These are phyloP conservation scores for Thalia dealbata DNA, from an alignment of 176 grass and related monocot species.

Conservation along the genomic window DNA sequence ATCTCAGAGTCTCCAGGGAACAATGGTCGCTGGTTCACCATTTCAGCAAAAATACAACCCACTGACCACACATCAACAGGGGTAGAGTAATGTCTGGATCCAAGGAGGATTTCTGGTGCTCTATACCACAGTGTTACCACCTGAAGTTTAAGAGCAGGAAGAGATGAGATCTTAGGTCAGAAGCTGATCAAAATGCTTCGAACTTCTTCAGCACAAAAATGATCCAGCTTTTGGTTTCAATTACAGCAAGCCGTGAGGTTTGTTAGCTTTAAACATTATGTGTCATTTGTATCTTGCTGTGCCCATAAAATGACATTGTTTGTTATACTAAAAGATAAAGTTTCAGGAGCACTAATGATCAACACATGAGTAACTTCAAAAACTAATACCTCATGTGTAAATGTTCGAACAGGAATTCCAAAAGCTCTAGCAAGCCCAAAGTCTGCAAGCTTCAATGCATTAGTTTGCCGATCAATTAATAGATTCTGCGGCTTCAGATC, in stretches of 20 bases:
- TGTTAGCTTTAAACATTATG: neutral
- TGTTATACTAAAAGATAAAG: neutral
- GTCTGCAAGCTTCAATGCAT: constrained; percentile 82
- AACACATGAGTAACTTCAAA: neutral
- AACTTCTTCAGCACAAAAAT: neutral
- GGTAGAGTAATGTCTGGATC: constrained; percentile 77
- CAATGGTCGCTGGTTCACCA: constrained; percentile 66
- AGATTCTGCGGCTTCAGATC: constrained; percentile 96
- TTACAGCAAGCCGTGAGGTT: neutral
- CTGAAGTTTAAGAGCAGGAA: constrained; percentile 22
- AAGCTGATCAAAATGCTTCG: neutral
- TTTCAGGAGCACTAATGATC: neutral
- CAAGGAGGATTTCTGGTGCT: constrained; percentile 90
- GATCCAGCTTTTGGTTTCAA: neutral
- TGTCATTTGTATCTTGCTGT: neutral
- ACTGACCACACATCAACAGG: constrained; percentile 92
- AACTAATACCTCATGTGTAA: constrained; percentile 68
- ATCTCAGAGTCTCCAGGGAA: constrained; percentile 96
- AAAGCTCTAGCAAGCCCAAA: constrained; percentile 92
- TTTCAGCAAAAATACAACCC: constrained; percentile 97
- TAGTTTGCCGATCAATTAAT: constrained; percentile 65
- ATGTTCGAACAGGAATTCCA: constrained; percentile 69
- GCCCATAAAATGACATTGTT: neutral
- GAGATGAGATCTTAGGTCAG: neutral
- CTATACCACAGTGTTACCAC: constrained; percentile 96